Evolutionary conservation across 805 yeast genomes (phyloP).

Genomic region (Yarrowia hollandica): DNA sequence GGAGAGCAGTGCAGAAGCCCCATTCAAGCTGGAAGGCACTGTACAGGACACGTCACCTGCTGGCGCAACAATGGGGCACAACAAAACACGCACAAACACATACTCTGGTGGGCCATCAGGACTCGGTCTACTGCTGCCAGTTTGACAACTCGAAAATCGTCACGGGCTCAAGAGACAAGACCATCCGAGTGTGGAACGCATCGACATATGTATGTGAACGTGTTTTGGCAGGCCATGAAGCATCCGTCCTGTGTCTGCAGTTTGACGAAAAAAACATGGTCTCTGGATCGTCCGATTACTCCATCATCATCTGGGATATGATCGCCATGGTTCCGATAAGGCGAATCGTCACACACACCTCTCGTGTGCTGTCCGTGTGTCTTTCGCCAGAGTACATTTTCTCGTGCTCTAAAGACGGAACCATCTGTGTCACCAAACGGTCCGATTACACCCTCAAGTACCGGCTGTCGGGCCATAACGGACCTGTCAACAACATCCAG

Average conservation of each 20-base stretch:
- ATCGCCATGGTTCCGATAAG: constrained; percentile 35
- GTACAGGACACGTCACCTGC: constrained; percentile 34
- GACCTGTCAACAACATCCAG: constrained; percentile 44
- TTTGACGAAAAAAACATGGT: constrained; percentile 37
- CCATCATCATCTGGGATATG: constrained; percentile 41
- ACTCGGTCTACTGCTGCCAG: constrained; percentile 80
- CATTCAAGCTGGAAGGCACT: constrained; percentile 35
- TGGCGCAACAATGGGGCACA: constrained; percentile 38
- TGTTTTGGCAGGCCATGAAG: constrained; percentile 32
- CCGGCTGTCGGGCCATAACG: constrained; percentile 38
- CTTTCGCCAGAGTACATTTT: constrained; percentile 37
- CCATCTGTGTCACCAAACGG: constrained; percentile 40
- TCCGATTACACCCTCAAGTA: constrained; percentile 32
- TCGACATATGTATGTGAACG: constrained; percentile 33
- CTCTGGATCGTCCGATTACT: constrained; percentile 42
- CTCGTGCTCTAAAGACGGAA: constrained; percentile 43
- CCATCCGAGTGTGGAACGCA: constrained; percentile 43
- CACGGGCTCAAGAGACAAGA: constrained; percentile 65
- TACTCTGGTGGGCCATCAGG: constrained; percentile 63
- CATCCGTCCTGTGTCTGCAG: constrained; percentile 41
- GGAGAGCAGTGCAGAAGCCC: constrained; percentile 33
- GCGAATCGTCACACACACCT: constrained; percentile 36
- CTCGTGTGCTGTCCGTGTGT: constrained; percentile 39
- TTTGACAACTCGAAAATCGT: constrained; percentile 68
- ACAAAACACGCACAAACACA: constrained; percentile 33